A percentile compares a stretch with the other conserved stretches of the same genome.
Conservation (phyloP, 2,329 filamentous ascomycete genomes). For the Proliferodiscus dingleyae region DNA sequence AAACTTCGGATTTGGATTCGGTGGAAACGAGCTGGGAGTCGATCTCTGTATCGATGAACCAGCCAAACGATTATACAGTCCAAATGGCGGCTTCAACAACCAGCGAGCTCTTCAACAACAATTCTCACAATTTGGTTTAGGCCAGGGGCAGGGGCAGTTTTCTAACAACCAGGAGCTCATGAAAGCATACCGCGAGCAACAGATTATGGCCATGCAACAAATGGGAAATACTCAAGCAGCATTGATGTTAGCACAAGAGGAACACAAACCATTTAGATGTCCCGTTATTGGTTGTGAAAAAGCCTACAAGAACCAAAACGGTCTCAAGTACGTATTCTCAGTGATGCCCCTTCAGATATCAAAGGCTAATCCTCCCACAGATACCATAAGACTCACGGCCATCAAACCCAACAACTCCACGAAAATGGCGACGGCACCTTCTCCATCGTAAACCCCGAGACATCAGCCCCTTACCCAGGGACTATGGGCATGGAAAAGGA, state of each 20-base stretch:
- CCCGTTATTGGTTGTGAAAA: slow-evolving; percentile 98
- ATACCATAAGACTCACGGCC: slow-evolving; percentile 77
- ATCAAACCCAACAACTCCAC: slow-evolving; percentile 93
- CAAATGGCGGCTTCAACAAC: slow-evolving; percentile 65
- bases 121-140: slow-evolving; percentile 67
- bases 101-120: slow-evolving; percentile 63
- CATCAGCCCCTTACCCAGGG: slow-evolving; percentile 87
- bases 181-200: slow-evolving; percentile 58
- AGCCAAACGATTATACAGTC: slow-evolving; percentile 87
- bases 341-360: not conserved
- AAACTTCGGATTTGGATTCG: slow-evolving; percentile 31
- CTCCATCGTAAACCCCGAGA: slow-evolving; percentile 96
- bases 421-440: slow-evolving; percentile 97
- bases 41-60: slow-evolving; percentile 81
- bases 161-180: slow-evolving; percentile 61
- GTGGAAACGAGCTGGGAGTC: slow-evolving; percentile 46
- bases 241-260: slow-evolving; percentile 66
- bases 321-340: slow-evolving; percentile 68
- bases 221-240: slow-evolving; percentile 32
- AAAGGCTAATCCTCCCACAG: slow-evolving; percentile 34
- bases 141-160: slow-evolving; percentile 58
- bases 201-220: slow-evolving; percentile 38
- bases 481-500: slow-evolving; percentile 99
- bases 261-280: slow-evolving; percentile 96
- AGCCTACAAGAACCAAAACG: slow-evolving; percentile 99